These are phyloP conservation scores for Corylus avellana DNA, from an alignment of 306 rosid genomes.

Conservation along the genomic window DNA sequence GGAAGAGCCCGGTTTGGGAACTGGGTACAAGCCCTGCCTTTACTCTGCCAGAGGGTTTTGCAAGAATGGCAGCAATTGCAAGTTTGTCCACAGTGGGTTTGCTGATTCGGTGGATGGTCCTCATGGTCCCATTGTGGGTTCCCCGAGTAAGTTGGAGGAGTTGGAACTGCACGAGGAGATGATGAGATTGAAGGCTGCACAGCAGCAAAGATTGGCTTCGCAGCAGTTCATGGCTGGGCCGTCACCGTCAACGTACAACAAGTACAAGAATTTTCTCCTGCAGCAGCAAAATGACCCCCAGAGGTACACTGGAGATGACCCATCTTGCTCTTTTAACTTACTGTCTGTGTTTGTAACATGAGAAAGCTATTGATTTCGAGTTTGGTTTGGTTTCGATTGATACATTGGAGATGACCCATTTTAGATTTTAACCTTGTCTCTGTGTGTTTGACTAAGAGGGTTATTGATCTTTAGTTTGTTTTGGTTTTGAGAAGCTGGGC, in stretches of 20 bases:
- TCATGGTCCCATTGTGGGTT: slow-evolving; percentile 57
- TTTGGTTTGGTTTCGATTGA: not conserved
- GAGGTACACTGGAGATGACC: slow-evolving; percentile 33
- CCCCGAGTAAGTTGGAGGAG: slow-evolving; percentile 64
- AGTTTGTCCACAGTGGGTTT: slow-evolving; percentile 72
- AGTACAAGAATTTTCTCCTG: slow-evolving; percentile 65
- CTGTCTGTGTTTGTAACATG: not conserved
- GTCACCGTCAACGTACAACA: slow-evolving; percentile 48
- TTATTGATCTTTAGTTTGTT: slow-evolving; percentile 5
- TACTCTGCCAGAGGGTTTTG: slow-evolving; percentile 91
- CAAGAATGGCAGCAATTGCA: slow-evolving; percentile 85
- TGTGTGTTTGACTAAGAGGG: not conserved
- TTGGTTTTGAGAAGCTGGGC: not conserved
- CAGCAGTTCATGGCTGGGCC: slow-evolving; percentile 66
- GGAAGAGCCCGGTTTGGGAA: slow-evolving; percentile 61
- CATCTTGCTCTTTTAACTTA: not conserved
- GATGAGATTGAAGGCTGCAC: slow-evolving; percentile 63
- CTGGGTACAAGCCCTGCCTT: slow-evolving; percentile 79
- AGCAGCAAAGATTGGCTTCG: slow-evolving; percentile 66
- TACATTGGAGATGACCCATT: not conserved
- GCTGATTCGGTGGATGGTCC: slow-evolving; percentile 53
- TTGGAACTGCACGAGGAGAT: slow-evolving; percentile 76
- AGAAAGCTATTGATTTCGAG: not conserved
- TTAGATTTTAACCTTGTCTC: not conserved
- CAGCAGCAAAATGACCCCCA: slow-evolving; percentile 77